phyloP scores from a whole-genome alignment of 1,284 basidiomycete genomes.

The Ustilago tritici region DNA sequence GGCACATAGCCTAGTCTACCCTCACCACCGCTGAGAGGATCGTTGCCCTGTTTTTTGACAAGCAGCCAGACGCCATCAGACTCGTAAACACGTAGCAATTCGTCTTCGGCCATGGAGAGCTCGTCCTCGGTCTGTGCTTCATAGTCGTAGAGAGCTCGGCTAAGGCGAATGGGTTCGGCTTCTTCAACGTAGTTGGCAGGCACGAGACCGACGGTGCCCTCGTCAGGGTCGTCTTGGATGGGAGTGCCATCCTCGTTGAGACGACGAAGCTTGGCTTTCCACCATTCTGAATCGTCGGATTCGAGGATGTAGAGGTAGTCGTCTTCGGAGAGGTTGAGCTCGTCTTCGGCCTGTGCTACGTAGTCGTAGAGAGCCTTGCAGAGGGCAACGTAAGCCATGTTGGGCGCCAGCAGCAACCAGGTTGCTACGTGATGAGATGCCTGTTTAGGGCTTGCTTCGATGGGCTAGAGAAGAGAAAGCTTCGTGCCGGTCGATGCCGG shows the following conservation, averaged over 20 bases:
- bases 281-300: slow-evolving; percentile 67
- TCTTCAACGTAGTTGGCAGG: slow-evolving; percentile 69
- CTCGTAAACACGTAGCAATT: slow-evolving; percentile 64
- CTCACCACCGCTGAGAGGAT: slow-evolving; percentile 52
- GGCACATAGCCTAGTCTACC: slow-evolving; percentile 64
- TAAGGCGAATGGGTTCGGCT: slow-evolving; percentile 62
- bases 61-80: slow-evolving; percentile 65
- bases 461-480: neutral
- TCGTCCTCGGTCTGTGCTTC: slow-evolving; percentile 66
- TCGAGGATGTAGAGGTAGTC: slow-evolving; percentile 68
- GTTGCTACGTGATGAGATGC: neutral
- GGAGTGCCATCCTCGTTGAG: slow-evolving; percentile 44
- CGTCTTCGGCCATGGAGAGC: slow-evolving; percentile 63
- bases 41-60: slow-evolving; percentile 63
- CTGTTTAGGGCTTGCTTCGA: neutral
- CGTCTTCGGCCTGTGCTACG: slow-evolving; percentile 66
- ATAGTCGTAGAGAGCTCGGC: slow-evolving; percentile 67
- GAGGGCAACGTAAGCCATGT: slow-evolving; percentile 68
- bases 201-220: slow-evolving; percentile 61
- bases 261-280: slow-evolving; percentile 63
- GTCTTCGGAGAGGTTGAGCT: slow-evolving; percentile 66
- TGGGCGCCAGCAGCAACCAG: slow-evolving; percentile 10
- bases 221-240: slow-evolving; percentile 40
- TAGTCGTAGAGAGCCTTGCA: slow-evolving; percentile 69
- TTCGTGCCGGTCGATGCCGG: neutral